Base-by-base conservation (phyloP, 2,329 filamentous ascomycete species). In the Dactylella cylindrospora region DNA sequence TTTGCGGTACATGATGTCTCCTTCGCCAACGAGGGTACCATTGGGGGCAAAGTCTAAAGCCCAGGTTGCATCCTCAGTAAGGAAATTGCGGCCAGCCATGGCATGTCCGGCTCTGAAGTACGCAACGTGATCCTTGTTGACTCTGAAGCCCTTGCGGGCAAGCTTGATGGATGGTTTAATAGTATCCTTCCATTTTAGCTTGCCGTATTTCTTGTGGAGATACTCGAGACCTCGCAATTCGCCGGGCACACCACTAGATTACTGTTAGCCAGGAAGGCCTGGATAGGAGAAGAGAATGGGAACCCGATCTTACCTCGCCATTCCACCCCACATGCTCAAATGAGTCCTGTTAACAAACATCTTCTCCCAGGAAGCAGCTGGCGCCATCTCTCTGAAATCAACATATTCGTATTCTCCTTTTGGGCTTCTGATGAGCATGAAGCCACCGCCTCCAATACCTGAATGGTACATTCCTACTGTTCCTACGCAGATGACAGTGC, bases 361-460 rank as follows among this genome's bases (percentile, higher is more conserved):
- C 69, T 94, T 82, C 72, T 90, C 78, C 66, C 79, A 84, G 0
- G 90, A 87, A 0, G 88, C 86, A 0, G 84, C 86, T 0, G 91
- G 91, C 0, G 91, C 91, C 0, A 85, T 83, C 72, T 97, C 91
- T 39, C 91, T 80, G 70, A 95, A 97, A 73, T 97, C 91, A 67
- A 97, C 83, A 57, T 84, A 84, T 70, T 95, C 89, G 70, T 90
- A 94, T 13, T 77, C 76, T n/a, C 89, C 89, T 57, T 88, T 77
- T 12, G 81, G 75, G 26, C 82, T 78, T 40, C 88, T 83, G 3
- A 95, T 81, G 3, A 95, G 77, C 79, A 90, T 86, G 74, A 97
- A 97, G 1, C 91, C 91, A 32, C 91, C 91, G 5, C 91, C 91
- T 15, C 88, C 90, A 59, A 96, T 85, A 12, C 91, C 90, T 32